Base-by-base conservation (phyloP, 306 rosid species). In the Trifolium fragiferum region DNA sequence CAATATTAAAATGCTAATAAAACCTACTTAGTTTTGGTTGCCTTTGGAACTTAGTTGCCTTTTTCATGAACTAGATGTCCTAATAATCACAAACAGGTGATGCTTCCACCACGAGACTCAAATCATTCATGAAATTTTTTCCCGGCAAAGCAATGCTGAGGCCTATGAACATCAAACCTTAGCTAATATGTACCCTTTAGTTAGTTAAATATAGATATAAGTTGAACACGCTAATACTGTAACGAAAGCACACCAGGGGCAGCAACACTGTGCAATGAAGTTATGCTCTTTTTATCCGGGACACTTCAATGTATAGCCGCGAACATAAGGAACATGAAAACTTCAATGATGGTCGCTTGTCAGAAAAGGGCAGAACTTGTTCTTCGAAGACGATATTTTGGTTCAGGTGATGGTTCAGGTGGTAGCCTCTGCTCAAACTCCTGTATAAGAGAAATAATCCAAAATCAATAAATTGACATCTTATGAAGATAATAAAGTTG, bases 331-430 rank as follows among this genome's bases (percentile, higher is more conserved):
- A 70, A 30, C 76, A 50, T 11, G 43, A 66, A 60, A 35, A 30
- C 72, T 40, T 82, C 71, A 70, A 44, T 50, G 73, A 67, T 37
- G 76, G 67, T 68, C 61, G 40, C 55, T 13, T 47, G 47, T 88
- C 90, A 90, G 78, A 88, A 88, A 43, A 79, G 37, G 16, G 91
- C 85, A 12, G 96, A 90, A 83, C 81, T 86, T 23, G 86, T 86
- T 86, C 96, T 84, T 38, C 93, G 88, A 64, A 90, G 96, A 82
- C 85, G 89, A 79, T 81, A 86, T 76, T 65, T 88, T 19, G 81
- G 75, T 77, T 86, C 91, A 13, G 25, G 5, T 30, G 70, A 62
- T 66, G 78, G 25, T 59, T 77, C 76, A 27, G 74, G 35, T 8
- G 80, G 83, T 76, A 77, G 25, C 58, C 18, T 68, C 59, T 65